Percentiles rank a stretch among this genome's conserved stretches.
phyloP scores from a whole-genome alignment of 176 grass and related monocot species.

The Alopecurus myosuroides region DNA sequence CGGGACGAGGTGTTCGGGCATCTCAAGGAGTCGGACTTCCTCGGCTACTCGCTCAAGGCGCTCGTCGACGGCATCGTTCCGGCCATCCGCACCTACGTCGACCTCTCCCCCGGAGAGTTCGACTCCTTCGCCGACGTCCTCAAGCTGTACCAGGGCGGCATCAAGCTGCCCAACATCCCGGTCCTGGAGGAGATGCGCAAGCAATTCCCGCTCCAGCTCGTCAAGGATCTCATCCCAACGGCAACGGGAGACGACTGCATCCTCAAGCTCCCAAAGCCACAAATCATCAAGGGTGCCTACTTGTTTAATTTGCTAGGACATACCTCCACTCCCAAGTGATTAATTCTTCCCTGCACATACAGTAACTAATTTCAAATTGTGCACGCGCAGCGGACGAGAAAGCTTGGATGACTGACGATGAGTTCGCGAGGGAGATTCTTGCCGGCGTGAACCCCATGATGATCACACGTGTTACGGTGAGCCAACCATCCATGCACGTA shows the following conservation, averaged over 20 bases:
- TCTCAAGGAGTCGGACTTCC: not conserved
- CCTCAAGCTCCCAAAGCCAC: not conserved
- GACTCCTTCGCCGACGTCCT: not conserved
- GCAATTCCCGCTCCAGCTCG: not conserved
- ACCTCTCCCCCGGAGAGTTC: not conserved
- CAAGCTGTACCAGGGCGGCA: not conserved
- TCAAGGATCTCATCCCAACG: not conserved
- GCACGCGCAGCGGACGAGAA: too few relatives aligned
- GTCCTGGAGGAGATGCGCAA: not conserved
- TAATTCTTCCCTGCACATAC: too few relatives aligned
- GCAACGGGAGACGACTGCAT: not conserved
- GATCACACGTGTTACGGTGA: not conserved
- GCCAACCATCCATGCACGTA: not conserved
- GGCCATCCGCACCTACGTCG: not conserved
- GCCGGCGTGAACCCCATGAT: conserved; percentile 6
- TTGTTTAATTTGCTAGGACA: too few relatives aligned
- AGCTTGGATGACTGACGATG: not conserved
- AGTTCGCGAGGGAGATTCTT: not conserved
- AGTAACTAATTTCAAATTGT: too few relatives aligned
- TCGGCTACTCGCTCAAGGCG: not conserved
- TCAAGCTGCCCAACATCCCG: conserved; percentile 1
- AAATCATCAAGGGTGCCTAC: not conserved
- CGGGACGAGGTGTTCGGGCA: conserved; percentile 9
- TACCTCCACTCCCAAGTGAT: too few relatives aligned
- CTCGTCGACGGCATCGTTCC: not conserved